Percentiles rank a stretch among this genome's conserved stretches.
Evolutionary conservation across 805 yeast genomes (phyloP).

Genomic region (Yarrowia sp.): DNA sequence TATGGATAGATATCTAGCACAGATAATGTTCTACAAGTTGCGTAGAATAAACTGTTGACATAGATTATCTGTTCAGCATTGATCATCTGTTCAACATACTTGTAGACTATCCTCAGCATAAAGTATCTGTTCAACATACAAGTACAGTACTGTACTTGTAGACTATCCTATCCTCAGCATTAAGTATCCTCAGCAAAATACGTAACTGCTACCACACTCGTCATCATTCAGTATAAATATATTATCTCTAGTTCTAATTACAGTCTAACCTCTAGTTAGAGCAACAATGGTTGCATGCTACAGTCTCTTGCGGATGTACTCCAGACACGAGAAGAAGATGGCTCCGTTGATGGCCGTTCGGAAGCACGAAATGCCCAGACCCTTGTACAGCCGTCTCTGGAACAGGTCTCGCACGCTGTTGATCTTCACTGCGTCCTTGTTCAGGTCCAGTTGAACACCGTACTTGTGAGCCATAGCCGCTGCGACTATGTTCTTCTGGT

Average conservation of each 20-base stretch:
- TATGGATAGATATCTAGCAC: no score
- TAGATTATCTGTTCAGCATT: no score
- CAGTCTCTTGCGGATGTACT: slow-evolving; percentile 15
- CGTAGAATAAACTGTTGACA: no score
- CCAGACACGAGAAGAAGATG: slow-evolving; percentile 64
- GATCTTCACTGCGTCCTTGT: slow-evolving; percentile 26
- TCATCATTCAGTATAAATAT: slow-evolving; percentile 3
- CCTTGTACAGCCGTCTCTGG: slow-evolving; percentile 63
- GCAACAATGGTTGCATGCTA: neutral
- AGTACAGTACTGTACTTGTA: no score
- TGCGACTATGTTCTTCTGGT: slow-evolving; percentile 70
- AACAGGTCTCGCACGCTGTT: slow-evolving; percentile 37
- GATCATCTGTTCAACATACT: no score
- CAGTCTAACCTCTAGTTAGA: neutral
- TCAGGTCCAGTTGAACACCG: slow-evolving; percentile 40
- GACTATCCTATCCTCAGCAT: no score
- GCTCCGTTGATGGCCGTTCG: slow-evolving; percentile 72
- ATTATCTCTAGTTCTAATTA: slow-evolving; percentile 9
- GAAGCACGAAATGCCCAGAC: slow-evolving; percentile 69
- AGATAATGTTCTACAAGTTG: no score
- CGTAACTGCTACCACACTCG: neutral
- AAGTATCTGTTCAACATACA: no score
- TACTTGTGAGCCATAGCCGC: slow-evolving; percentile 53
- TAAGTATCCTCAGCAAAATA: no score
- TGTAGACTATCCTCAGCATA: no score